Base-by-base conservation (phyloP, 371 early-diverging fungal genomes). In the Mortierella sp. region DNA sequence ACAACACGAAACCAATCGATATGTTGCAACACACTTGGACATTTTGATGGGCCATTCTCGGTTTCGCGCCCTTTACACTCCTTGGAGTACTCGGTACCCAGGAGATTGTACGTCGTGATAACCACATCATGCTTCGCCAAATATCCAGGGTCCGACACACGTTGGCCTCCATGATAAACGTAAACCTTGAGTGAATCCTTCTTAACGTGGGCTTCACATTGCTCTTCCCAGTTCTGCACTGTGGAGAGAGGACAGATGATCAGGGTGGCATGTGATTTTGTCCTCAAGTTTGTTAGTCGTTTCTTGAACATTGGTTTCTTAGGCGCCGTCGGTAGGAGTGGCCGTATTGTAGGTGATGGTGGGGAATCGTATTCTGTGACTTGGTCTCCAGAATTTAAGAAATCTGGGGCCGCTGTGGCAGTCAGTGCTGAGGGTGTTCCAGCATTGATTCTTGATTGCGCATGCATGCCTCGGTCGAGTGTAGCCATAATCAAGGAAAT, bases 201-300 rank as follows among this genome's bases (percentile, higher is more conserved):
- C 22, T 60, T 51, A 14, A 86, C 85, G 68, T 93, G 93, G 1
- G 73, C 63, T 51, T 64, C 80, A 52, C 90, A 84, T 68, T 93
- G 93, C 32, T 92, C 91, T 72, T 92, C 92, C 93, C 93, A 93
- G 65, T 93, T 92, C 11, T 87, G 79, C 10, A 93, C 86, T 0
- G 90, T 89, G 10, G 89, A 88, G 35, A 92, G 72, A 1, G 93
- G 92, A 64, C 90, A 90, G n/a, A 93, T 83, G 59, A 93, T 91
- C 26, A 92, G 73, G 1, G 93, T 92, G 0, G 89, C 87, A 20
- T 83, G 70, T 35, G 72, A 70, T 39, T 83, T 78, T 52, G 68
- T 68, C 45, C 64, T 68, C n/a, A 26, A 2, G n/a, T 75, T 81
- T 37, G 81, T 72, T n/a, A 70, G 55, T n/a, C 67, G 51, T 61